Conservation (phyloP, 192 early-diverging fungal genomes). For the Linnemannia schmuckeri region DNA sequence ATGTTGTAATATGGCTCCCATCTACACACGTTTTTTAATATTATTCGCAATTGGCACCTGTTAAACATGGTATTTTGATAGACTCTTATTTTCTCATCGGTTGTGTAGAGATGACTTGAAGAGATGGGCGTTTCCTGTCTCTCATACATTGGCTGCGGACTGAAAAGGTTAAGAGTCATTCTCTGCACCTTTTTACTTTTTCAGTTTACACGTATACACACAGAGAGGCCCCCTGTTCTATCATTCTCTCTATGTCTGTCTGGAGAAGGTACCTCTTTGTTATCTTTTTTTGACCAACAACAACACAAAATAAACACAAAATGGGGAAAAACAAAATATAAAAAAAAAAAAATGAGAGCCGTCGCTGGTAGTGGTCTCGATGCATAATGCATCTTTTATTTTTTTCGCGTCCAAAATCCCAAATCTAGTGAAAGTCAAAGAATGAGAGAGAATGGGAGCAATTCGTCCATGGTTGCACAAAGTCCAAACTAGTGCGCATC, state of each 20-base stretch:
- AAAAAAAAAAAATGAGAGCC: background rate
- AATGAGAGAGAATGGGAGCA: background rate
- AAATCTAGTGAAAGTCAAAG: background rate
- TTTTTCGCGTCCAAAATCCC: too few species aligned
- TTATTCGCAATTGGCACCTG: background rate
- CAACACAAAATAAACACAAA: background rate
- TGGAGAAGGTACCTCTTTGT: background rate
- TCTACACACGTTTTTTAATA: background rate
- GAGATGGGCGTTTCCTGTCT: too few species aligned
- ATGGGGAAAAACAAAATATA: background rate
- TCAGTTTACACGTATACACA: background rate
- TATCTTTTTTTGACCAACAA: background rate
- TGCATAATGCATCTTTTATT: background rate
- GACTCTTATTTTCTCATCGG: too few species aligned
- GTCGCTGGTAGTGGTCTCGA: background rate
- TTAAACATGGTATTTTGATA: too few species aligned
- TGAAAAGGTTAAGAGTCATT: background rate
- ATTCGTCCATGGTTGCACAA: background rate
- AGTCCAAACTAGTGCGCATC: background rate
- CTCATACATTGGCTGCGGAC: background rate
- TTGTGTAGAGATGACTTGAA: too few species aligned
- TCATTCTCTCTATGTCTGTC: background rate
- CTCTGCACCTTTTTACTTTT: background rate
- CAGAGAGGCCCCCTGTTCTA: background rate
- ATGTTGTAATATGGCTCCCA: background rate